Evolutionary conservation across 352 stramenopile species (phyloP).

Genomic region (Aphanomyces euteiches): DNA sequence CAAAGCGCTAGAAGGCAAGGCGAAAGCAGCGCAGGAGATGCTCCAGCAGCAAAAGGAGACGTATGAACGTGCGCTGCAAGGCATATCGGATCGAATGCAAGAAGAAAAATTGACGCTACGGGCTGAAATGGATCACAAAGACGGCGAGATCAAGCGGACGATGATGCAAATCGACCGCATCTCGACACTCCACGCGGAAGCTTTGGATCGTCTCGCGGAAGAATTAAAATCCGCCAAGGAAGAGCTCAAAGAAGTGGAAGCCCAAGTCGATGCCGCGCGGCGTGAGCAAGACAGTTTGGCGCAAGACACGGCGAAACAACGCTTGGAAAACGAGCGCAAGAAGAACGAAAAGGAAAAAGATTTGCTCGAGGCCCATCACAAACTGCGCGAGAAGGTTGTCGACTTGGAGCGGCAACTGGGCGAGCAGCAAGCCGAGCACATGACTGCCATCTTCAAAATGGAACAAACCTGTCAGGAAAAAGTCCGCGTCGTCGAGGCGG

Average conservation of each 20-base stretch:
- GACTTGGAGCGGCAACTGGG: constrained; percentile 59
- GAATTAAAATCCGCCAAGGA: constrained; percentile 59
- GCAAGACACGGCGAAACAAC: constrained; percentile 42
- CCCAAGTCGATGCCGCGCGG: constrained; percentile 38
- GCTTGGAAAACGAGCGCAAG: constrained; percentile 58
- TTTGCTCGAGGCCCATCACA: constrained; percentile 58
- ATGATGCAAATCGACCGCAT: constrained; percentile 55
- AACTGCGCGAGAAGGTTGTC: constrained; percentile 57
- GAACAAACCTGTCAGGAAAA: constrained; percentile 56
- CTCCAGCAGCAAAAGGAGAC: constrained; percentile 59
- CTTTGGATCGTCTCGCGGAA: constrained; percentile 42
- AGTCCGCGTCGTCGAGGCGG: constrained; percentile 38
- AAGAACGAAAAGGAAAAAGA: constrained; percentile 68
- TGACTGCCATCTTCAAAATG: constrained; percentile 57
- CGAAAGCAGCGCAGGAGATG: constrained; percentile 52
- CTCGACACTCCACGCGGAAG: constrained; percentile 55
- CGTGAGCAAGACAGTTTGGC: constrained; percentile 46
- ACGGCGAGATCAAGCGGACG: constrained; percentile 53
- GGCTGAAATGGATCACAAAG: constrained; percentile 59
- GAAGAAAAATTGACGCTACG: constrained; percentile 46
- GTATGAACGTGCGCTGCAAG: constrained; percentile 55
- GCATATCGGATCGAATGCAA: constrained; percentile 47
- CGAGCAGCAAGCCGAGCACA: constrained; percentile 59
- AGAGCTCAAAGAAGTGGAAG: constrained; percentile 51
- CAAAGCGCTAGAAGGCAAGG: constrained; percentile 52